Percentiles rank a stretch among this genome's conserved stretches.
phyloP scores from a whole-genome alignment of 2,329 filamentous ascomycete genomes.

The Penicillium sp. region DNA sequence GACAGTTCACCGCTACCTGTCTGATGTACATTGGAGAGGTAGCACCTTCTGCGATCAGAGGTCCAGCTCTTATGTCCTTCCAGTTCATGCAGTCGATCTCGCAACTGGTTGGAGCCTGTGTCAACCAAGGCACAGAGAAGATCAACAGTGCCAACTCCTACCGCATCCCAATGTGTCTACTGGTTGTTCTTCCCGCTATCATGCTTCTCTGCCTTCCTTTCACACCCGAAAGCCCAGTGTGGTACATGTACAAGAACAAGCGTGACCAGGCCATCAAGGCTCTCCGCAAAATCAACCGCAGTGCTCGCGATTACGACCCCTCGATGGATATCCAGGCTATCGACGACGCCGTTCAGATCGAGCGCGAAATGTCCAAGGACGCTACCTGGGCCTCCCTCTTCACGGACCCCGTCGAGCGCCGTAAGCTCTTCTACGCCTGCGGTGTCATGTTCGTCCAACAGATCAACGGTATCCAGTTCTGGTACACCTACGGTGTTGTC shows the following conservation, averaged over 20 bases:
- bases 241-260: slow-evolving; percentile 33
- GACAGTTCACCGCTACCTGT: slow-evolving; percentile 33
- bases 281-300: slow-evolving; percentile 36
- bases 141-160: slow-evolving; percentile 25
- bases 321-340: slow-evolving; percentile 24
- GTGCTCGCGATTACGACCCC: slow-evolving; percentile 31
- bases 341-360: slow-evolving; percentile 21
- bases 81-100: slow-evolving; percentile 32
- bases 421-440: slow-evolving; percentile 42
- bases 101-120: slow-evolving; percentile 28
- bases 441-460: slow-evolving; percentile 50
- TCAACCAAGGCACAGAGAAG: slow-evolving; percentile 29
- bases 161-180: slow-evolving; percentile 28
- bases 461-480: slow-evolving; percentile 52
- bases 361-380: slow-evolving; percentile 25
- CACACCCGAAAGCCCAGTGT: slow-evolving; percentile 30
- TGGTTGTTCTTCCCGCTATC: slow-evolving; percentile 24
- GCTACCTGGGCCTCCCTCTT: slow-evolving; percentile 44
- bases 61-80: slow-evolving; percentile 30
- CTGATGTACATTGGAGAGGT: slow-evolving; percentile 36
- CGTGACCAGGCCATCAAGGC: slow-evolving; percentile 30
- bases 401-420: slow-evolving; percentile 46
- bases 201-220: slow-evolving; percentile 25
- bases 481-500: slow-evolving; percentile 46
- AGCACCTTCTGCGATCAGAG: slow-evolving; percentile 25